A percentile compares a stretch with the other conserved stretches of the same genome.
phyloP scores from a whole-genome alignment of 148 eudicot species.

The Hydrangea macrophylla region DNA sequence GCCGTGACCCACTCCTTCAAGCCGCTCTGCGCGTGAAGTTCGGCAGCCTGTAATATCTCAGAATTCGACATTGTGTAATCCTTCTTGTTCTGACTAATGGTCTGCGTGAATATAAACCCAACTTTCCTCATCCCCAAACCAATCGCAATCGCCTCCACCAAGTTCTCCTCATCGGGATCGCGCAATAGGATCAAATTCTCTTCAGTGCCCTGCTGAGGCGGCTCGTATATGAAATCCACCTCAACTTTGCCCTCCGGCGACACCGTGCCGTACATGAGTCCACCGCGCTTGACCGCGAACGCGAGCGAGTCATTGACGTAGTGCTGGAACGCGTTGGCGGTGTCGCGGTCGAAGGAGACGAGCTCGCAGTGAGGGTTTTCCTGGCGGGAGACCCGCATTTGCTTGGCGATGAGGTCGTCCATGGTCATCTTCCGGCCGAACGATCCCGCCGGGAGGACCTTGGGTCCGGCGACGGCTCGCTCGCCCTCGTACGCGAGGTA shows the following conservation, averaged over 20 bases:
- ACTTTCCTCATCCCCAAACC: constrained; percentile 91
- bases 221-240: constrained; percentile 89
- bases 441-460: constrained; percentile 62
- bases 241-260: constrained; percentile 69
- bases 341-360: constrained; percentile 82
- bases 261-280: constrained; percentile 90
- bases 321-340: constrained; percentile 77
- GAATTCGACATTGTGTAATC: constrained; percentile 73
- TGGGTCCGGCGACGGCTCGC: constrained; percentile 49
- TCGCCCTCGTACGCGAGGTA: constrained; percentile 67
- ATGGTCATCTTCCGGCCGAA: constrained; percentile 92
- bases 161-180: constrained; percentile 72
- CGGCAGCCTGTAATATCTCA: constrained; percentile 83
- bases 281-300: constrained; percentile 78
- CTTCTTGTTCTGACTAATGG: constrained; percentile 66
- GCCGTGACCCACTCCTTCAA: constrained; percentile 99
- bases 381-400: constrained; percentile 73
- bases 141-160: constrained; percentile 73
- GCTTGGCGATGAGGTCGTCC: constrained; percentile 87
- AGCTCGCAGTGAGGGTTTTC: constrained; percentile 73
- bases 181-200: constrained; percentile 58
- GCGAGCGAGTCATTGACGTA: constrained; percentile 75
- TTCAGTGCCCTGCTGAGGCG: constrained; percentile 82
- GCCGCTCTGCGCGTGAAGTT: constrained; percentile 72
- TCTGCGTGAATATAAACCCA: constrained; percentile 92